phyloP scores from a whole-genome alignment of 1,284 basidiomycete genomes.

The Ceratobasidium sp. region DNA sequence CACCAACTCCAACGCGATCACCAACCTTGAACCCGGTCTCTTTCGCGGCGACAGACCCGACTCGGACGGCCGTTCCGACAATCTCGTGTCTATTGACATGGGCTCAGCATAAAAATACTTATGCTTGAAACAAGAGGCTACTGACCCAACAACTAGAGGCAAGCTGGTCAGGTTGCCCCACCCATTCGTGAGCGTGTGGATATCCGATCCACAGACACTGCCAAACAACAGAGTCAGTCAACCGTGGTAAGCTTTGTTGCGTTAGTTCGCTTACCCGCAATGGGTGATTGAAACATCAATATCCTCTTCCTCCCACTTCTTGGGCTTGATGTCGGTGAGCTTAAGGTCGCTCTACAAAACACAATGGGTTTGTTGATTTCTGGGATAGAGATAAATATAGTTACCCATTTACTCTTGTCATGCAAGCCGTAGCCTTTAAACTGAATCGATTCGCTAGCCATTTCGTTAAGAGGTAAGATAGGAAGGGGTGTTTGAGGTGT shows the following conservation, averaged over 20 bases:
- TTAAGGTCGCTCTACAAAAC: slow-evolving; percentile 57
- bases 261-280: slow-evolving; percentile 49
- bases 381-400: background rate
- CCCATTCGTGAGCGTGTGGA: slow-evolving; percentile 13
- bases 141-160: slow-evolving; percentile 25
- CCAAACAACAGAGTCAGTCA: background rate
- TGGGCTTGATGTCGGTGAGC: slow-evolving; percentile 56
- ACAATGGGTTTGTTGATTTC: background rate
- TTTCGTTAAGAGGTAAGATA: background rate
- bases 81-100: slow-evolving; percentile 64
- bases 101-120: background rate
- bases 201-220: slow-evolving; percentile 24
- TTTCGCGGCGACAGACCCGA: slow-evolving; percentile 56
- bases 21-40: slow-evolving; percentile 62
- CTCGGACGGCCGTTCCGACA: slow-evolving; percentile 65
- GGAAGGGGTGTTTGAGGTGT: no score
- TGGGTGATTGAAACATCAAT: slow-evolving; percentile 58
- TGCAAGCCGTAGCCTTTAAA: slow-evolving; percentile 45
- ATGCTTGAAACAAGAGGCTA: background rate
- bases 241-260: background rate
- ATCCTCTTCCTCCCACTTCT: slow-evolving; percentile 54
- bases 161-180: slow-evolving; percentile 22
- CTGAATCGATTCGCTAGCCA: background rate
- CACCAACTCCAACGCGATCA: slow-evolving; percentile 74
- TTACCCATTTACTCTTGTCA: slow-evolving; percentile 43